Evolutionary conservation across 2,329 filamentous ascomycete genomes (phyloP).

Genomic region (Xylariaceae sp.): DNA sequence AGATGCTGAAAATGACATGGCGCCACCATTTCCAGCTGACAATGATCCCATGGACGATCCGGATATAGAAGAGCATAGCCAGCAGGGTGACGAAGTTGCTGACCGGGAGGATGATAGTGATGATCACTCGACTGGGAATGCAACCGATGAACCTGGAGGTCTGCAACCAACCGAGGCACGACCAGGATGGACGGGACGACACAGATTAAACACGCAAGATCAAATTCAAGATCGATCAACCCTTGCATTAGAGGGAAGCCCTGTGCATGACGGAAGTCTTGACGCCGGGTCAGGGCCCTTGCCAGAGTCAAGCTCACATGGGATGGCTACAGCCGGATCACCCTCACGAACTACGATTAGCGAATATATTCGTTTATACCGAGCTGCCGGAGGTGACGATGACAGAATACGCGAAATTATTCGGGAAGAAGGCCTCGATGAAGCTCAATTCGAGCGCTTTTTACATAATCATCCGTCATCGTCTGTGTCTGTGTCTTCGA

Average conservation of each 20-base stretch:
- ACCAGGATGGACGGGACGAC: slow-evolving; percentile 24
- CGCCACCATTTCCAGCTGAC: slow-evolving; percentile 14
- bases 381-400: slow-evolving; percentile 54
- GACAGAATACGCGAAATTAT: slow-evolving; percentile 56
- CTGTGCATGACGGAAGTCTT: slow-evolving; percentile 5
- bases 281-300: slow-evolving; percentile 11
- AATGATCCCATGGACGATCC: slow-evolving; percentile 9
- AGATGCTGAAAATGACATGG: slow-evolving; percentile 34
- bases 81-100: slow-evolving; percentile 20
- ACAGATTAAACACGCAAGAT: slow-evolving; percentile 19
- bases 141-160: slow-evolving; percentile 15
- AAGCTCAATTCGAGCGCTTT: slow-evolving; percentile 41
- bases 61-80: slow-evolving; percentile 7
- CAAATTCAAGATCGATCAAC: slow-evolving; percentile 9
- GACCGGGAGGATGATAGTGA: slow-evolving; percentile 5
- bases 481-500: slow-evolving; percentile 17
- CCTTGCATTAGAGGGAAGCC: slow-evolving; percentile 14
- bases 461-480: slow-evolving; percentile 13
- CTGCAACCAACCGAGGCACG: slow-evolving; percentile 9
- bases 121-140: slow-evolving; percentile 3
- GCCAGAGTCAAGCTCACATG: slow-evolving; percentile 17
- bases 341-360: slow-evolving; percentile 31
- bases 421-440: slow-evolving; percentile 52
- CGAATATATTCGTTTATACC: slow-evolving; percentile 50
- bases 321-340: slow-evolving; percentile 9